These are phyloP conservation scores for Ettlia oleoabundans DNA, from an alignment of 139 green algal species.

Conservation along the genomic window DNA sequence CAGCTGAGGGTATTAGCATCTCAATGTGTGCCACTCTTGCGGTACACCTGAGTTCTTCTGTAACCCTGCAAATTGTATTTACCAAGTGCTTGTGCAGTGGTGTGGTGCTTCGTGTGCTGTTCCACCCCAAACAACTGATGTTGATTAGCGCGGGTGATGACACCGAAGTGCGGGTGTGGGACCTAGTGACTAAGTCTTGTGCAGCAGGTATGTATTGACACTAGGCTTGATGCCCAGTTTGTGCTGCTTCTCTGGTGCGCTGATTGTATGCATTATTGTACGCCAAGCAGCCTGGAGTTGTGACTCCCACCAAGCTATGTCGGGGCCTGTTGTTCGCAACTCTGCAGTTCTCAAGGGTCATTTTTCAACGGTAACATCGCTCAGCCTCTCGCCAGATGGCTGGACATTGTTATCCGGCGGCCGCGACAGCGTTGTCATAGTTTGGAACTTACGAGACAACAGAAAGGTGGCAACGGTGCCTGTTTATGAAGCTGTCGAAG, in stretches of 20 bases:
- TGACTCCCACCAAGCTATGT: background rate
- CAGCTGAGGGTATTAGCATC: no score
- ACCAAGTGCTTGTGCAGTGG: slow-evolving; percentile 60
- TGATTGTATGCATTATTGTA: background rate
- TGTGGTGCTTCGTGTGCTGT: slow-evolving; percentile 76
- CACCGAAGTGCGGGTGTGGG: slow-evolving; percentile 78
- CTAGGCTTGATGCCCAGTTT: no score
- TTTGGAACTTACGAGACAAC: slow-evolving; percentile 79
- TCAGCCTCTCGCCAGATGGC: slow-evolving; percentile 78
- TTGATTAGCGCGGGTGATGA: slow-evolving; percentile 84
- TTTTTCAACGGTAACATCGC: slow-evolving; percentile 82
- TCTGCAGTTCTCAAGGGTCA: slow-evolving; percentile 66
- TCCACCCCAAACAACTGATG: slow-evolving; percentile 87
- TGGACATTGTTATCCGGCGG: slow-evolving; percentile 68
- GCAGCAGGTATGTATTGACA: slow-evolving; percentile 48
- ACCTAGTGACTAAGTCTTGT: slow-evolving; percentile 79
- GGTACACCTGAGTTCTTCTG: no score
- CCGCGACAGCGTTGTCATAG: slow-evolving; percentile 76
- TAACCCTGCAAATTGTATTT: no score
- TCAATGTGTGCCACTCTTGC: no score
- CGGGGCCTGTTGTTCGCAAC: no score
- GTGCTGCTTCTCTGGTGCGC: no score
- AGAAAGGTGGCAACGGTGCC: slow-evolving; percentile 75
- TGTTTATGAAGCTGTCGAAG: slow-evolving; percentile 91
- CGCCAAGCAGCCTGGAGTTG: background rate